These are phyloP conservation scores for Euphrasia confusa DNA, from an alignment of 257 asterid species.

Conservation along the genomic window DNA sequence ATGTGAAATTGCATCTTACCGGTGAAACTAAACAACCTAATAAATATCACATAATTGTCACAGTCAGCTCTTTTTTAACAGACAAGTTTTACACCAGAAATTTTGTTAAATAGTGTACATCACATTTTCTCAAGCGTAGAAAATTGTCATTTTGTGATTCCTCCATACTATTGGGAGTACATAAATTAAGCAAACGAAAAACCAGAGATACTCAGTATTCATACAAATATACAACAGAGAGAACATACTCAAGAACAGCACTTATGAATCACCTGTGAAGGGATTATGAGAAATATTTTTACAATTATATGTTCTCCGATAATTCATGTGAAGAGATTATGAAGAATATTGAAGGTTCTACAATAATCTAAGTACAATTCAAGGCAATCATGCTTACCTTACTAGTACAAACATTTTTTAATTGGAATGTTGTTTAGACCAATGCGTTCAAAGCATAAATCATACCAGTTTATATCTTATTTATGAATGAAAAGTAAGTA, in stretches of 20 bases:
- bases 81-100: constrained; percentile 10
- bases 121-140: constrained; percentile 2
- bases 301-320: constrained; percentile 7
- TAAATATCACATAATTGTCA: constrained; percentile 19
- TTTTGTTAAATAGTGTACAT: constrained; percentile 8
- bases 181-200: constrained; percentile 13
- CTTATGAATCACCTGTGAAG: neutral
- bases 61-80: constrained; percentile 16
- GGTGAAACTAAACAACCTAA: constrained; percentile 7
- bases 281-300: too few species aligned
- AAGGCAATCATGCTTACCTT: constrained; percentile 2
- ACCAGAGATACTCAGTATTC: neutral
- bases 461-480: neutral
- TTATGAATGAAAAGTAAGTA: constrained; percentile 18
- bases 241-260: constrained; percentile 11
- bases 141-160: constrained; percentile 11
- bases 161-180: neutral
- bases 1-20: constrained; percentile 18
- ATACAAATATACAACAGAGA: neutral
- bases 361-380: neutral
- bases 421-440: constrained; percentile 8
- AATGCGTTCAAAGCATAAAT: constrained; percentile 16
- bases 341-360: too few species aligned
- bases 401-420: constrained; percentile 11
- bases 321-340: neutral